Base-by-base conservation (phyloP, 257 asterid genomes). In the Primulina eburnea region DNA sequence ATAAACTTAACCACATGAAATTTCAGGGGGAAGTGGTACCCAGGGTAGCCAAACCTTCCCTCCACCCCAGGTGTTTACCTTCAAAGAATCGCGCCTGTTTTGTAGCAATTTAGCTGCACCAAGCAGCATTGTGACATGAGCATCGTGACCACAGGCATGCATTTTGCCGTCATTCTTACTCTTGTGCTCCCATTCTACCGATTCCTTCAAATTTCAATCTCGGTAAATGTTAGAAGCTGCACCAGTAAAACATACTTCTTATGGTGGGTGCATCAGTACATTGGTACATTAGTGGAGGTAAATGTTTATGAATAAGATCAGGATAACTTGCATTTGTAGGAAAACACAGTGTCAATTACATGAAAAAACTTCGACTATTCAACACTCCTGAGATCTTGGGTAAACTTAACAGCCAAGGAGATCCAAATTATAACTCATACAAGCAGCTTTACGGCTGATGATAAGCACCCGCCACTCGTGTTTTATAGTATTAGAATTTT, bases 61-160 rank as follows among this genome's bases (percentile, higher is more conserved):
- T 30, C 16, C 55, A 60, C 29, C 3, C 14, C 21, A 5, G 34
- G 37, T 21, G 18, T 62, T 29, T 79, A 92, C 98, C 97, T 87
- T 90, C 66, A 92, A 78, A 66, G 75, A 84, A 72, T 88, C 47
- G 30, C 78, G 85, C 65, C 83, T 78, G 7, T 69, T 80, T n/a
- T 88, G 94, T 58, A 92, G 82, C 79, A 92, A 76, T 71, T 82
- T 90, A 64, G 96, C 98, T 50, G 98, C 98, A 75, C 98, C 98
- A 52, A 92, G 95, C 87, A 92, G 38, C 98, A 92, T 92, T 26
- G 98, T 81, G 71, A 83, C 82, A 72, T 92, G 98, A 78, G 92
- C 95, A 75, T 92, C 98, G 50, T 92, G 97, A 69, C 97, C 97
- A 69, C 98, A 92, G 5, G 98, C 97, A 70, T 90, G 97, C 98